Evolutionary conservation across 2,329 filamentous ascomycete species (phyloP).

Genomic region (Sporothrix inflata): DNA sequence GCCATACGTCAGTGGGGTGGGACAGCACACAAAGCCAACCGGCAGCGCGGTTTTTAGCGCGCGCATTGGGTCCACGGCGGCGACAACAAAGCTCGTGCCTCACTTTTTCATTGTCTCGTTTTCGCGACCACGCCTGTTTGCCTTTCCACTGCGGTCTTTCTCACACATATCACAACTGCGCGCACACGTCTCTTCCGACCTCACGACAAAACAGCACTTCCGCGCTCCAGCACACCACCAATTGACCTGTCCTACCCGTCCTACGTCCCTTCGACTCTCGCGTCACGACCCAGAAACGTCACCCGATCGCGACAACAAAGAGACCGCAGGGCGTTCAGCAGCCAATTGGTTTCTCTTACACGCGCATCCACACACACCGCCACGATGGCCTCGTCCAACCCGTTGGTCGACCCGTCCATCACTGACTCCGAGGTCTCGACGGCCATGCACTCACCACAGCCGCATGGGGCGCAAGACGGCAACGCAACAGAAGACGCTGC

Average conservation of each 20-base stretch:
- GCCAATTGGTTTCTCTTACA: neutral
- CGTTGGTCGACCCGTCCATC: conserved; percentile 27
- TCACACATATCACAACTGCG: neutral
- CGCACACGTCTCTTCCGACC: neutral
- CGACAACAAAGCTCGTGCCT: conserved; percentile 16
- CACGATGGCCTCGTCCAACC: conserved; percentile 19
- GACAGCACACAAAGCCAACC: neutral
- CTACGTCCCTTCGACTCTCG: neutral
- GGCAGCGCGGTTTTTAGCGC: conserved; percentile 11
- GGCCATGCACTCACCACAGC: neutral
- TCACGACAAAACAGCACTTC: neutral
- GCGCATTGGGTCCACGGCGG: neutral
- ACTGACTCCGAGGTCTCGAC: conserved; percentile 15
- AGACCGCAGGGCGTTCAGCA: neutral
- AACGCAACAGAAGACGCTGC: conserved; percentile 1
- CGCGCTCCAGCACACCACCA: neutral
- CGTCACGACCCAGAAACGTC: neutral
- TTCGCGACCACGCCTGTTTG: neutral
- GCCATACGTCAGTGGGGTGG: conserved; percentile 19
- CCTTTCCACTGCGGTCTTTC: neutral
- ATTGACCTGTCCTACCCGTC: neutral
- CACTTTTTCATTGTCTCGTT: neutral
- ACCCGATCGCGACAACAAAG: neutral
- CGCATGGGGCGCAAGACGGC: neutral
- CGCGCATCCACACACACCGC: neutral